Evolutionary conservation across 306 rosid species (phyloP).

Genomic region (Gynostemma pentaphyllum): DNA sequence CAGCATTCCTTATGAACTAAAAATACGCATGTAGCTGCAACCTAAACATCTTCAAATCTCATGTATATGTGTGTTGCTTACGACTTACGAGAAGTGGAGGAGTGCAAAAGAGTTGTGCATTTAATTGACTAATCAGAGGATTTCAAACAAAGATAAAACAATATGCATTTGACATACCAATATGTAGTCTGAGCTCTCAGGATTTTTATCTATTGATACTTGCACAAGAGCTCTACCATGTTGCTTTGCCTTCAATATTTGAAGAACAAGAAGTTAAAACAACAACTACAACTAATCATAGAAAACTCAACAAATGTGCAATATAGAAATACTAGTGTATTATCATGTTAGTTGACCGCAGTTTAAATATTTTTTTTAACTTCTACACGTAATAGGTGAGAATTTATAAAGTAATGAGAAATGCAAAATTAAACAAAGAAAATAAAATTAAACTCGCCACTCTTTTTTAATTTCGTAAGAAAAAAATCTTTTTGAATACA

Average conservation of each 20-base stretch:
- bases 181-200: constrained; percentile 62
- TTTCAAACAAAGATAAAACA: not conserved
- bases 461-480: too few species aligned
- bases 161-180: constrained; percentile 37
- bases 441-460: too few species aligned
- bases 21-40: too few species aligned
- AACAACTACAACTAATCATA: not conserved
- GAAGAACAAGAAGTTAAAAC: constrained; percentile 14
- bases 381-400: too few species aligned
- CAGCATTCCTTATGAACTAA: too few species aligned
- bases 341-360: not conserved
- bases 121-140: not conserved
- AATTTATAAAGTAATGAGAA: too few species aligned
- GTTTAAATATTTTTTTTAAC: not conserved
- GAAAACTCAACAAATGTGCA: not conserved
- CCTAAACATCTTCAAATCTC: too few species aligned
- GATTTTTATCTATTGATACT: constrained; percentile 43
- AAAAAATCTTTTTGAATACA: too few species aligned
- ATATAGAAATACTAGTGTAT: not conserved
- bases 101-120: not conserved
- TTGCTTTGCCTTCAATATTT: constrained; percentile 53
- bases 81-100: not conserved
- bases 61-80: not conserved
- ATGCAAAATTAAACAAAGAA: too few species aligned
- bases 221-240: constrained; percentile 81